A percentile compares a stretch with the other conserved stretches of the same genome.
These are phyloP conservation scores for Boehmeria nivea DNA, from an alignment of 306 rosid genomes.

Conservation along the genomic window DNA sequence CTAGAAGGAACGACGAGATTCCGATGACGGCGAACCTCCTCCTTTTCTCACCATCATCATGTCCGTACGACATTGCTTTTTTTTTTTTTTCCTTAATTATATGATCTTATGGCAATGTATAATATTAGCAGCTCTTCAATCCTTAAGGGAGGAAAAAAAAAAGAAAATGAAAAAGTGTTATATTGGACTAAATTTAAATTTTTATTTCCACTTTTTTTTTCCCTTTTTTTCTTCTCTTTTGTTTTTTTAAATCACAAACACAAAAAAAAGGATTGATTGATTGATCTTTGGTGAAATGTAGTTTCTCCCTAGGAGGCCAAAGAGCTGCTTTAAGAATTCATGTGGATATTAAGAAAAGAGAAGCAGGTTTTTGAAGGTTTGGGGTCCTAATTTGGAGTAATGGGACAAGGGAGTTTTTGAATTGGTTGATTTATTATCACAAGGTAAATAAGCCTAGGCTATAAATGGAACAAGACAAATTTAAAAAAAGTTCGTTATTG, in stretches of 20 bases:
- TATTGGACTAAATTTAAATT: too few relatives aligned
- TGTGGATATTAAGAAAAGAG: neutral
- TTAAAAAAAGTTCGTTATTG: neutral
- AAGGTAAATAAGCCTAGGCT: neutral
- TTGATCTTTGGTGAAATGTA: neutral
- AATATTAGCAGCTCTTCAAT: slow-evolving; percentile 25
- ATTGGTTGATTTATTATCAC: neutral
- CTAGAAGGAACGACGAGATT: slow-evolving; percentile 43
- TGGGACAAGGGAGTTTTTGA: neutral
- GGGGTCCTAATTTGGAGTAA: slow-evolving; percentile 3
- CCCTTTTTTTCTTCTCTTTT: too few relatives aligned
- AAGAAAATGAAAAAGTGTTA: too few relatives aligned
- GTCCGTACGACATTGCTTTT: slow-evolving; percentile 27
- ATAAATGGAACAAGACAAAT: neutral
- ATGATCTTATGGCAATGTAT: neutral
- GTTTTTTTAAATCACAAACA: too few relatives aligned
- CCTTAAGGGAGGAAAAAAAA: slow-evolving; percentile 1
- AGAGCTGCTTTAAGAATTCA: slow-evolving; percentile 3
- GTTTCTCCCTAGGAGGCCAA: slow-evolving; percentile 3
- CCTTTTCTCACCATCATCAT: slow-evolving; percentile 12
- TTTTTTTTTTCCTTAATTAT: neutral
- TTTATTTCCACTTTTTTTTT: too few relatives aligned
- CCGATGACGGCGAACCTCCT: slow-evolving; percentile 26
- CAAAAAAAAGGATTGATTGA: too few relatives aligned
- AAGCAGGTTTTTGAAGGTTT: slow-evolving; percentile 4